Conservation (phyloP, 2,329 filamentous ascomycete genomes). For the Mariannaea sp. region DNA sequence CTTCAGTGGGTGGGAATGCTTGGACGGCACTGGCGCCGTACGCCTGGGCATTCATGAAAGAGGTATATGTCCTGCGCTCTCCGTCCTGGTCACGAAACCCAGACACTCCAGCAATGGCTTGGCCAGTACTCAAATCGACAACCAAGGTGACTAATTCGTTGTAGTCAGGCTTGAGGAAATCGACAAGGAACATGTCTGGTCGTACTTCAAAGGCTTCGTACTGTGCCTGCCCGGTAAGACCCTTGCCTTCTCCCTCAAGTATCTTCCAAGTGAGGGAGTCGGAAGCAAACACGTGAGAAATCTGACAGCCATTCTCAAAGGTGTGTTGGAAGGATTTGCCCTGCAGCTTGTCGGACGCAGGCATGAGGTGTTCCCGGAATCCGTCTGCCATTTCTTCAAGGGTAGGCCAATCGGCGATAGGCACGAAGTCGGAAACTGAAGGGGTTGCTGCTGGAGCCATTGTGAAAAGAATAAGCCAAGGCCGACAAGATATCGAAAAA, state of each 20-base stretch:
- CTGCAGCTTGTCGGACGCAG: slow-evolving; percentile 5
- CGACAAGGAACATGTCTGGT: slow-evolving; percentile 20
- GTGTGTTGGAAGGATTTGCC: slow-evolving; percentile 8
- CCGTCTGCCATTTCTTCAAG: slow-evolving; percentile 21
- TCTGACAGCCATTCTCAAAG: slow-evolving; percentile 17
- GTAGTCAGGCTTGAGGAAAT: slow-evolving; percentile 22
- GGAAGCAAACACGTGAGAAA: slow-evolving; percentile 5
- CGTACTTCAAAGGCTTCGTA: slow-evolving; percentile 23
- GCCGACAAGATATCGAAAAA: too few relatives aligned
- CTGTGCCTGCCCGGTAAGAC: background rate
- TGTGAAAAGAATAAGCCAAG: too few relatives aligned
- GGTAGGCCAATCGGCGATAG: slow-evolving; percentile 15
- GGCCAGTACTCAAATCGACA: background rate
- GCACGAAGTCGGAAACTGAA: slow-evolving; percentile 12
- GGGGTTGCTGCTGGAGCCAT: too few relatives aligned
- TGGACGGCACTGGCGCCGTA: slow-evolving; percentile 12
- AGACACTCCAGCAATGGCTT: slow-evolving; percentile 9
- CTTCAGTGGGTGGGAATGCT: slow-evolving; percentile 11
- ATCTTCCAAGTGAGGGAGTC: slow-evolving; percentile 10
- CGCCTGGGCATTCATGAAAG: too few relatives aligned
- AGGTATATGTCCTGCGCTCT: slow-evolving; percentile 18
- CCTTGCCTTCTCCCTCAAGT: slow-evolving; percentile 4
- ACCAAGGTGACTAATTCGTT: slow-evolving; percentile 20
- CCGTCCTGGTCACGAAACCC: slow-evolving; percentile 12
- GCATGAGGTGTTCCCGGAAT: slow-evolving; percentile 17